Evolutionary conservation across 2,329 filamentous ascomycete genomes (phyloP), one percentile per base, ranked within the genome.

Genomic region (Sarocladium strictum): DNA sequence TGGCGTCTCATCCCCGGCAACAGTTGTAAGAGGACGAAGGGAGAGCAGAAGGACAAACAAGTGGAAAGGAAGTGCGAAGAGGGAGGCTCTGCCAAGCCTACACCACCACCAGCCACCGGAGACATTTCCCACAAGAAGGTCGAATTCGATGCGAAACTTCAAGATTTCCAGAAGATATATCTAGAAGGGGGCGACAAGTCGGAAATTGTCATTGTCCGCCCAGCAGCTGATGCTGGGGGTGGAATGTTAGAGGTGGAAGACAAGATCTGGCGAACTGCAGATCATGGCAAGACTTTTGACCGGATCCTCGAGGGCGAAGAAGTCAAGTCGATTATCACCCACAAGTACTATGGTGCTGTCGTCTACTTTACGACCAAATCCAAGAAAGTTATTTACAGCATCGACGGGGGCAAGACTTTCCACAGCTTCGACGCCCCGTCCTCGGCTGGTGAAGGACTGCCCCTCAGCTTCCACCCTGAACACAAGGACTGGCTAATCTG

Each of bases 1-100:
- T 99, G 90, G 82, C 85, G 93, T 56, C 79, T 93, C 61, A 97
- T 99, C 57, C 93, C 94, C 0, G 89, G 89, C 24, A 87, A 93
- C 67, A 80, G 80, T 23, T 93, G 89, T 69, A 80, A 83, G 60
- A 75, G 81, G 47, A 78, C 74, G 14, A 67, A 69, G 14, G 86
- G 83, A 37, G 70, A 76, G 50, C 80, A 89, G 60, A 85, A 89
- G 63, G 89, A 91, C 62, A 79, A 86, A 54, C 73, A 77, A n/a
- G 79, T 90, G 14, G 85, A 96, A 61, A 81, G 85, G 57, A 81
- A 87, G 56, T 99, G 94, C 72, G 80, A 79, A 15, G 88, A 94
- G 57, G 72, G 76, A 15, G 69, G 70, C 9, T 69, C 69, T 26
- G 64, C 71, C 27, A 21, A 53, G 10, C 71, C 75, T 1, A 69